Evolutionary conservation across 768 basidiomycete species (phyloP), one percentile per base, ranked within the genome.

Genomic region (Phylloporus rhodoxanthus): DNA sequence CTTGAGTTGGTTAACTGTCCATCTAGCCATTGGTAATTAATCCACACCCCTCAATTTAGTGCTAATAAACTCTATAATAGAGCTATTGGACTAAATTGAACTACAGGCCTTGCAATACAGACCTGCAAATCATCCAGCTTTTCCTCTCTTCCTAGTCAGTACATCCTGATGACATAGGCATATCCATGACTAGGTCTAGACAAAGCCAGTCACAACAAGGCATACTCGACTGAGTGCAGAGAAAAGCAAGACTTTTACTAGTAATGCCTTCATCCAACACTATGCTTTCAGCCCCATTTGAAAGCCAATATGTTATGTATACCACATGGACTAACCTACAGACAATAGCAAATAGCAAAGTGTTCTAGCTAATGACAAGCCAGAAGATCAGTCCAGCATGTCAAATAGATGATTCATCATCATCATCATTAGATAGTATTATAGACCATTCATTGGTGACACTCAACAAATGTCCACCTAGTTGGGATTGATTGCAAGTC

Each of bases 221-320:
- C 25, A 25, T 41, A 41, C 39, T 41, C 26, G 39, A 41, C 39
- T n/a, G 14, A 28, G 28, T 25, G 14, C 4, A 26, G 23, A n/a
- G 4, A 15, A 25, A 4, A 23, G 11, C 39, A 25, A 21, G 39
- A 10, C 80, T 80, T 79, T 79, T 80, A 83, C 80, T 81, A 82
- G 81, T 79, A 80, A 81, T 82, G 82, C 81, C 82, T 80, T 80
- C 79, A 79, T 14, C 23, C 11, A 5, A 25, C 11, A 23, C 39
- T 8, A 41, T 41, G 39, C 39, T 23, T 41, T 41, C 39, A 41
- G 39, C 39, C 21, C 39, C n/a, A n/a, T n/a, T n/a, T n/a, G n/a
- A n/a, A n/a, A n/a, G n/a, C n/a, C n/a, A n/a, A n/a, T n/a, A 19
- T 37, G 4, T 8, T 5, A 37, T 8, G 8, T 13, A 30, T 4